These are phyloP conservation scores for Bjerkandera adusta DNA, from an alignment of 1,284 basidiomycete genomes.

Conservation along the genomic window DNA sequence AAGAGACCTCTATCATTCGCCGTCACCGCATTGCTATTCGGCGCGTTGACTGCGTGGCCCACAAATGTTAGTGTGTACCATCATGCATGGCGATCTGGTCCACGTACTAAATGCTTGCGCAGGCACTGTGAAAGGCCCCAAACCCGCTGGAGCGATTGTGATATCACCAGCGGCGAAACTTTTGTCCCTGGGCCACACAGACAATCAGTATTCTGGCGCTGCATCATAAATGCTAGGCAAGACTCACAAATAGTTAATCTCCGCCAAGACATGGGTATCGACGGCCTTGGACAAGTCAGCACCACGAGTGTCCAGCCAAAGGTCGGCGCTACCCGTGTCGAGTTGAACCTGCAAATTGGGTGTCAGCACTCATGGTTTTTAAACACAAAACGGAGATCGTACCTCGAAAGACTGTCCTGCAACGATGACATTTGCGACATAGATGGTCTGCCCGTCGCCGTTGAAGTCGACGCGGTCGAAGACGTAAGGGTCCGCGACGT, in stretches of 20 bases:
- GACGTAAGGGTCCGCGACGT: no score
- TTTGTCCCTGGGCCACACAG: neutral
- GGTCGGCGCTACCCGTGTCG: constrained; percentile 1
- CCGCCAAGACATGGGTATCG: neutral
- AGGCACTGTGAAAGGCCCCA: constrained; percentile 6
- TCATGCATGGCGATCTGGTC: no score
- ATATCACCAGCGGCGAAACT: constrained; percentile 2
- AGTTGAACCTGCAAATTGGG: constrained; percentile 5
- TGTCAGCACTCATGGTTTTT: no score
- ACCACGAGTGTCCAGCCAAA: neutral
- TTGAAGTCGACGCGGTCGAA: constrained; percentile 5
- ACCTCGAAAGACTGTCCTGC: constrained; percentile 12
- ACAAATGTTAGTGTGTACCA: no score
- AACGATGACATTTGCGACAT: constrained; percentile 7
- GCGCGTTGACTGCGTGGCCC: no score
- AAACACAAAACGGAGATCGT: no score
- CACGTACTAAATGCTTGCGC: constrained; percentile 10
- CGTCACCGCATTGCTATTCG: neutral
- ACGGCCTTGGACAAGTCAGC: neutral
- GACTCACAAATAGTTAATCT: neutral
- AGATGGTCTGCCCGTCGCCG: constrained; percentile 7
- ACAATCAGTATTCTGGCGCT: no score
- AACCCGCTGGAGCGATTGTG: neutral
- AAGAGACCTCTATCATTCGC: neutral
- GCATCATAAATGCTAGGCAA: neutral